Conservation (phyloP, 2,329 filamentous ascomycete genomes). For the Tothia fuscella region DNA sequence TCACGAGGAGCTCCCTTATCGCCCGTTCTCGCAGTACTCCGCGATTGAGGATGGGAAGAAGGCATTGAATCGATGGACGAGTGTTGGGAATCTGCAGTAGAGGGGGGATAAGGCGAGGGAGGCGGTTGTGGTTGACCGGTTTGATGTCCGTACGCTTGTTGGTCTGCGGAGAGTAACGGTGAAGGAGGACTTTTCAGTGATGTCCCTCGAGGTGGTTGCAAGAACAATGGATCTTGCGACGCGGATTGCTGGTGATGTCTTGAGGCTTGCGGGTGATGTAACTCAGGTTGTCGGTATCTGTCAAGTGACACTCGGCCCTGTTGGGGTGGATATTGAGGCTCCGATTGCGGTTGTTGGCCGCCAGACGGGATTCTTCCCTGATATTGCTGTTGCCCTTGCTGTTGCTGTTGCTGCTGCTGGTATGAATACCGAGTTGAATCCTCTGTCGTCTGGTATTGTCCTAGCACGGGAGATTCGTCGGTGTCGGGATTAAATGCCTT, state of each 20-base stretch:
- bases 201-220: constrained; percentile 4
- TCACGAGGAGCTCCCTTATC: constrained; percentile 2
- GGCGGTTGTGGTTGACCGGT: constrained; percentile 23
- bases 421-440: constrained; percentile 7
- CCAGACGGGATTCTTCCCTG: neutral
- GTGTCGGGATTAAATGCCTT: constrained; percentile 21
- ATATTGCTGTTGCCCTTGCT: neutral
- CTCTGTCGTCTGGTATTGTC: neutral
- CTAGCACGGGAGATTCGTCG: constrained; percentile 11
- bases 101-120: constrained; percentile 9
- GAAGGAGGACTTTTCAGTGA: constrained; percentile 3
- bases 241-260: constrained; percentile 7
- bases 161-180: neutral
- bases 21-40: constrained; percentile 6
- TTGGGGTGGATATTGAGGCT: constrained; percentile 4
- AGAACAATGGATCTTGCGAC: neutral
- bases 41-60: neutral
- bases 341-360: constrained; percentile 3
- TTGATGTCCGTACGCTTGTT: constrained; percentile 13
- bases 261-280: constrained; percentile 2
- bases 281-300: constrained; percentile 2
- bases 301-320: constrained; percentile 3
- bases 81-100: constrained; percentile 6
- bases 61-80: constrained; percentile 8
- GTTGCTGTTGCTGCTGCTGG: neutral